Base-by-base conservation (phyloP, 1,284 basidiomycete genomes). In the Filobasidium uniguttulatum region DNA sequence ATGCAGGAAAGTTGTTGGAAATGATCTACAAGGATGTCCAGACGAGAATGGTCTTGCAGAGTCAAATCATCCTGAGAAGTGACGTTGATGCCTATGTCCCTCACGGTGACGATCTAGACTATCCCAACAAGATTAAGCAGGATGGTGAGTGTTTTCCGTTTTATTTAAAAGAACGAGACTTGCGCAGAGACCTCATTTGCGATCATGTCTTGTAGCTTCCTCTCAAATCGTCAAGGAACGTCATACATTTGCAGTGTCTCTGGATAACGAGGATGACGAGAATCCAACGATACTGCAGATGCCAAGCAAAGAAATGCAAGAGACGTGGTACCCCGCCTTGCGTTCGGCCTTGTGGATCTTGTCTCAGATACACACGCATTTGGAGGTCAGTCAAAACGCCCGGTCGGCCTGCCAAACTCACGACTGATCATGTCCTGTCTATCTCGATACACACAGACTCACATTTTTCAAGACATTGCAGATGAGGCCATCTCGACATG, bases 21-120 rank as follows among this genome's bases (percentile, higher is more conserved):
- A 87, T 89, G 78, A 82, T 94, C 1, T 69, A 93, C 20, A 88
- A 93, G 65, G 90, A 94, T 62, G 87, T 88, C 1, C 90, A 94
- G 71, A 94, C 90, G 5, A 72, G 88, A 47, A 68, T 94, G 46
- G 87, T 94, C 58, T 94, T 94, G 75, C 83, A 91, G 62, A 89
- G 89, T 7, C 89, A 94, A 67, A 77, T 85, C 1, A 76, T 93
- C 44, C 80, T 94, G 40, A 84, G 90, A 61, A 76, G 78, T 26
- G 89, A 94, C 45, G 86, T 94, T 36, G 72, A 82, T 59, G 81
- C 85, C 62, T 93, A 83, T 66, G 73, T 75, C 1, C 81, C 86
- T 0, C 83, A 78, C 57, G 60, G 62, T 1, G 68, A 75, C 5
- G 90, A 93, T 64, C 66, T 94, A 33, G 79, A 81, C 15, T 94